Conservation (phyloP, 768 basidiomycete species). For the Leccinum olivaceopallidum region DNA sequence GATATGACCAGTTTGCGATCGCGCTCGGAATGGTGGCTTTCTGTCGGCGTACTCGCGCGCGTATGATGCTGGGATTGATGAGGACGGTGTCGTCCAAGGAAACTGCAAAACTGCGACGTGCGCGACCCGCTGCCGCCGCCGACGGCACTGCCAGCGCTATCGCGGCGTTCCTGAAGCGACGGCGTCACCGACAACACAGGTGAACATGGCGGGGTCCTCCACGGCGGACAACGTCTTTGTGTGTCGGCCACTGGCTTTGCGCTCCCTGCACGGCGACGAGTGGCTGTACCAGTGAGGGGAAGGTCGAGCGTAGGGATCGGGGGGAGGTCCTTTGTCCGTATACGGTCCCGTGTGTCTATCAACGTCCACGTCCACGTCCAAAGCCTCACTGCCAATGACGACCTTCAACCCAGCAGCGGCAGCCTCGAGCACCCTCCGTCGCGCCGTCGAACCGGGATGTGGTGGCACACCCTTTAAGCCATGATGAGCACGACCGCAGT, state of each 20-base stretch:
- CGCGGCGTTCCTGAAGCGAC: constrained; percentile 30
- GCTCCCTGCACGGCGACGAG: neutral
- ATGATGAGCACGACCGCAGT: neutral
- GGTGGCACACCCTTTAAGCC: neutral
- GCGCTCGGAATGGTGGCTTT: constrained; percentile 34
- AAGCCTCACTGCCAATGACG: constrained; percentile 43
- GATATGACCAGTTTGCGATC: constrained; percentile 61
- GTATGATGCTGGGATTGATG: constrained; percentile 12
- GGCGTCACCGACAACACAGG: constrained; percentile 35
- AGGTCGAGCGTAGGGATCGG: constrained; percentile 41
- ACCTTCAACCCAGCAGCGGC: constrained; percentile 59
- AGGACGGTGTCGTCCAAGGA: constrained; percentile 51
- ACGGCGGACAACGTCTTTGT: neutral
- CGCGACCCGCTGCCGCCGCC: constrained; percentile 32
- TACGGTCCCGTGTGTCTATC: constrained; percentile 22
- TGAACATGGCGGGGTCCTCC: constrained; percentile 35
- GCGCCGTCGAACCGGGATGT: constrained; percentile 16
- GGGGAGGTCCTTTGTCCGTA: constrained; percentile 53
- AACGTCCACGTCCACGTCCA: neutral
- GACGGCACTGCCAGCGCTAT: neutral
- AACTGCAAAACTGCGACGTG: constrained; percentile 53
- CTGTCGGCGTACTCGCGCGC: constrained; percentile 46
- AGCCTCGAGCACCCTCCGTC: constrained; percentile 84
- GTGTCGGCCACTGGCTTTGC: neutral
- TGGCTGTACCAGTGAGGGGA: constrained; percentile 12